These are phyloP conservation scores for Penicillium sp. DNA, from an alignment of 2,329 filamentous ascomycete genomes.

Conservation along the genomic window DNA sequence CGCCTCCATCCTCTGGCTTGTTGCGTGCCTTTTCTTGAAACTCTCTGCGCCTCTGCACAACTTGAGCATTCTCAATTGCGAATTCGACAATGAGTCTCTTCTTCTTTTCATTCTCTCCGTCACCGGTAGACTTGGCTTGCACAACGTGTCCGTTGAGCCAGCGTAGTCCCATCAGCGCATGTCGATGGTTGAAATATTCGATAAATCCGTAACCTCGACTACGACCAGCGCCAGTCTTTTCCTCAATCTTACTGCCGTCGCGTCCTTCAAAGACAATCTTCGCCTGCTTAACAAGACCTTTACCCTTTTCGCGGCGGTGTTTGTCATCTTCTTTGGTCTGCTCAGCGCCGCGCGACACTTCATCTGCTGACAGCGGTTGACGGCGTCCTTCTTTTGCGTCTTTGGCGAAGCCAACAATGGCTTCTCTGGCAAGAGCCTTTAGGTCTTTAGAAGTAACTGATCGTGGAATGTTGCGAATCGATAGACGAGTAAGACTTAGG, in stretches of 20 bases:
- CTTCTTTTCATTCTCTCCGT: constrained; percentile 62
- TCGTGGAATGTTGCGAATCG: constrained; percentile 84
- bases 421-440: constrained; percentile 84
- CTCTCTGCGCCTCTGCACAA: constrained; percentile 68
- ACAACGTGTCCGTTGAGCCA: constrained; percentile 81
- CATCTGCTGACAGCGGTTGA: constrained; percentile 80
- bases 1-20: constrained; percentile 12
- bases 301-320: constrained; percentile 73
- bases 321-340: constrained; percentile 78
- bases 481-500: constrained; percentile 82
- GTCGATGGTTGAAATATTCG: constrained; percentile 90
- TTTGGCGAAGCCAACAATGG: constrained; percentile 88
- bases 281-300: constrained; percentile 83
- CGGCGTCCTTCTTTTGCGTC: constrained; percentile 79
- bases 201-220: constrained; percentile 96
- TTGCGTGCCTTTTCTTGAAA: constrained; percentile 27
- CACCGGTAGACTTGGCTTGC: constrained; percentile 29
- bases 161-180: constrained; percentile 88
- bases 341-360: constrained; percentile 72
- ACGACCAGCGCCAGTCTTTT: constrained; percentile 71
- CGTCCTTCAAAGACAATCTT: constrained; percentile 91
- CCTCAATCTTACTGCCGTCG: constrained; percentile 77
- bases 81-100: constrained; percentile 94
- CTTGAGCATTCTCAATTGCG: constrained; percentile 95
- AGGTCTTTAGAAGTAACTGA: constrained; percentile 80